Percentiles rank a stretch among this genome's conserved stretches.
These are phyloP conservation scores for Castanea sativa DNA, from an alignment of 306 rosid genomes.

Conservation along the genomic window DNA sequence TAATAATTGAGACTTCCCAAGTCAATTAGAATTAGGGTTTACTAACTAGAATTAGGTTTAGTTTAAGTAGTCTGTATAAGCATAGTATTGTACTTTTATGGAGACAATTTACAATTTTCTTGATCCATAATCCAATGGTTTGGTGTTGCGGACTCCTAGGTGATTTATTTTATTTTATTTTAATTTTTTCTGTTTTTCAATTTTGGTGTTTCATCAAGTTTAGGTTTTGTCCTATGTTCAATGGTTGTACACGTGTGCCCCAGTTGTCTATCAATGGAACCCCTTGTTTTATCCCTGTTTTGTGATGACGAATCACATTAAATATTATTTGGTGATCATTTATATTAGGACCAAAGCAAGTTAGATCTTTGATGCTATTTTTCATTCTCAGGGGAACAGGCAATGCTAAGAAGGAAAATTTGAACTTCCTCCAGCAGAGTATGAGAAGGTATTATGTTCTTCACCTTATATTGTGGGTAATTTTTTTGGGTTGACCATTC, in stretches of 20 bases:
- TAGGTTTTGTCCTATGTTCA: background rate
- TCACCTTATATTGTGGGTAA: slow-evolving; percentile 1
- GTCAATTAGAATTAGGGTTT: no score
- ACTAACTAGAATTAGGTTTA: no score
- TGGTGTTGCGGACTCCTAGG: no score
- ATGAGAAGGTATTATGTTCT: slow-evolving; percentile 69
- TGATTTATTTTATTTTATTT: no score
- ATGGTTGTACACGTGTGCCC: background rate
- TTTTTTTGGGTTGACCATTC: background rate
- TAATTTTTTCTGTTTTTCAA: no score
- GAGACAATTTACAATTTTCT: no score
- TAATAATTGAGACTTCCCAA: no score
- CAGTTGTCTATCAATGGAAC: background rate
- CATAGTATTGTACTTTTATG: no score
- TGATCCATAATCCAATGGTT: no score
- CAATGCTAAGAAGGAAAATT: slow-evolving; percentile 92
- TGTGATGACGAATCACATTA: background rate
- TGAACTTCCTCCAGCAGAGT: slow-evolving; percentile 93
- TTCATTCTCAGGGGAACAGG: slow-evolving; percentile 78
- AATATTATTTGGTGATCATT: background rate
- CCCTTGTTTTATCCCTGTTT: slow-evolving; percentile 12
- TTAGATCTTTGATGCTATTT: slow-evolving; percentile 21
- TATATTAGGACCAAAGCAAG: slow-evolving; percentile 2
- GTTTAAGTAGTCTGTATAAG: no score
- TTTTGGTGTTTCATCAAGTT: no score